Conservation (phyloP, 2,329 filamentous ascomycete genomes). For the Amauroascus niger region DNA sequence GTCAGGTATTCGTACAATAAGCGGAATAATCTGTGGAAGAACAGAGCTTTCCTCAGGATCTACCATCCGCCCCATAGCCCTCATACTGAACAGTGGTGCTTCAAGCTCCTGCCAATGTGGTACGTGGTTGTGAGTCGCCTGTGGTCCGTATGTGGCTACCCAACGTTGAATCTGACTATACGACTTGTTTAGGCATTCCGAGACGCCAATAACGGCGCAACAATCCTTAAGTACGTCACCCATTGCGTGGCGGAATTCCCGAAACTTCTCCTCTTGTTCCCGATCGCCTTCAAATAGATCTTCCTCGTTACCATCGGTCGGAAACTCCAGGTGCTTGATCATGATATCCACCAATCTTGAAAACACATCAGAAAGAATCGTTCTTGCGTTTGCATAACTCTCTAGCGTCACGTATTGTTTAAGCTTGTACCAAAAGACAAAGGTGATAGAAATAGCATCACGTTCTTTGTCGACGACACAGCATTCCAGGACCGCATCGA, state of each 20-base stretch:
- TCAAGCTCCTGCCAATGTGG: slow-evolving; percentile 96
- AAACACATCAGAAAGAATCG: slow-evolving; percentile 70
- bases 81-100: slow-evolving; percentile 87
- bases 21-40: slow-evolving; percentile 79
- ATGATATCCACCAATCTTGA: slow-evolving; percentile 86
- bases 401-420: slow-evolving; percentile 94
- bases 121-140: slow-evolving; percentile 63
- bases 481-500: slow-evolving; percentile 87
- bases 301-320: slow-evolving; percentile 64
- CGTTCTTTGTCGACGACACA: slow-evolving; percentile 76
- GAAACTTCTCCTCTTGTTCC: slow-evolving; percentile 92
- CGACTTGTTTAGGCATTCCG: slow-evolving; percentile 82
- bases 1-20: slow-evolving; percentile 86
- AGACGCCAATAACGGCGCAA: slow-evolving; percentile 89
- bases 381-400: slow-evolving; percentile 70
- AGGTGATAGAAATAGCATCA: slow-evolving; percentile 87
- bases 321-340: slow-evolving; percentile 81
- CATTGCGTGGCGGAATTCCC: slow-evolving; percentile 93
- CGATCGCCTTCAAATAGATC: slow-evolving; percentile 94
- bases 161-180: slow-evolving; percentile 77
- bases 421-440: slow-evolving; percentile 95
- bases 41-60: slow-evolving; percentile 78
- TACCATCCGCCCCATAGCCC: slow-evolving; percentile 94
- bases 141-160: slow-evolving; percentile 71
- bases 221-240: slow-evolving; percentile 95